phyloP scores from a whole-genome alignment of 169 alveolate genomes.

The Plasmodium gonderi region DNA sequence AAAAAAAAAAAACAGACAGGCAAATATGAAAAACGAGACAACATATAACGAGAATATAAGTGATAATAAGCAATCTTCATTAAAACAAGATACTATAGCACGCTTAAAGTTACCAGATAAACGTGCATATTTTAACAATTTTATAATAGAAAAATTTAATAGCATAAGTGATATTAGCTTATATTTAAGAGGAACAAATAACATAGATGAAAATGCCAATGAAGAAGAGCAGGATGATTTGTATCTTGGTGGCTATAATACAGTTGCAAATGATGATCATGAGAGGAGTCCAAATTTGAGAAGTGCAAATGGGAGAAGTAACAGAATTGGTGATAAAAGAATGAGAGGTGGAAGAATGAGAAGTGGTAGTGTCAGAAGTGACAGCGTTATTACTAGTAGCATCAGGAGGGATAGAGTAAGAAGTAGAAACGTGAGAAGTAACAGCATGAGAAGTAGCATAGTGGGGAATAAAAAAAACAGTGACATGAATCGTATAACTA shows the following conservation, averaged over 20 bases:
- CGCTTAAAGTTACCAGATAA: not conserved
- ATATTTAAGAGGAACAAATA: slow-evolving; percentile 18
- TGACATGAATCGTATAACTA: not conserved
- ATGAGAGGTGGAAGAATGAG: not conserved
- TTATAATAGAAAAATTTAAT: slow-evolving; percentile 7
- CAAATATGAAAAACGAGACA: slow-evolving; percentile 35
- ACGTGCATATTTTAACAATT: slow-evolving; percentile 11
- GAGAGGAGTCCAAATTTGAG: not conserved
- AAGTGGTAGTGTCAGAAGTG: too few relatives aligned
- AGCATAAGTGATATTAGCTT: slow-evolving; percentile 26
- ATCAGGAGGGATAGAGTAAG: not conserved
- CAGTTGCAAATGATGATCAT: not conserved
- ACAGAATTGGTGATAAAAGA: not conserved
- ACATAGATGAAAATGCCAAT: not conserved
- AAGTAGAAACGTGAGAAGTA: not conserved
- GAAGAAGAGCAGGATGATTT: not conserved
- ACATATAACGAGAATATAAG: not conserved
- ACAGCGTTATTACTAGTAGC: not conserved
- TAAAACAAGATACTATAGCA: slow-evolving; percentile 7
- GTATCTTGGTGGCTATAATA: not conserved
- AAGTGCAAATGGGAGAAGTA: not conserved
- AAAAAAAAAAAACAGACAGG: not conserved
- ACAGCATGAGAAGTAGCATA: not conserved
- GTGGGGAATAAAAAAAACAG: not conserved
- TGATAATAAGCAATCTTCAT: slow-evolving; percentile 11